Conservation (phyloP, 768 basidiomycete genomes). For the Dictyophora rubrovolvata region DNA sequence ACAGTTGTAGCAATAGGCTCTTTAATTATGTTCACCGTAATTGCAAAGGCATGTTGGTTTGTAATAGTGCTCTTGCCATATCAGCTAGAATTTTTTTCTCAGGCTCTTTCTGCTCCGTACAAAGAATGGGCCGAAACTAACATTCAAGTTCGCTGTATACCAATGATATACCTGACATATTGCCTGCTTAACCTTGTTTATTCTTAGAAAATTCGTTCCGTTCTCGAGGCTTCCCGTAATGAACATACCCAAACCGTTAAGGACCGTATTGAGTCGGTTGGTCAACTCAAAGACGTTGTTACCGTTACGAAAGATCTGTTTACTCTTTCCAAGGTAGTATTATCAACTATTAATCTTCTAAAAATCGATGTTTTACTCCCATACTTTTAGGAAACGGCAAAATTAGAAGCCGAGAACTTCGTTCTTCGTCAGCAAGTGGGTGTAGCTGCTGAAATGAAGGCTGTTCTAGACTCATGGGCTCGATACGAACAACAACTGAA, state of each 20-base stretch:
- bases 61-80: constrained; percentile 8
- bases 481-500: constrained; percentile 94
- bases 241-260: constrained; percentile 92
- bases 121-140: constrained; percentile 85
- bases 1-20: constrained; percentile 80
- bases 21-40: constrained; percentile 69
- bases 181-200: background rate
- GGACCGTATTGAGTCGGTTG: constrained; percentile 84
- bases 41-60: constrained; percentile 56
- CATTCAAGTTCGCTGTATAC: constrained; percentile 35
- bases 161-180: constrained; percentile 14
- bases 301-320: constrained; percentile 86
- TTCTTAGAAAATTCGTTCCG: constrained; percentile 53
- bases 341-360: background rate
- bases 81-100: constrained; percentile 12
- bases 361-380: background rate
- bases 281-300: constrained; percentile 93
- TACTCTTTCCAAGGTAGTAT: constrained; percentile 74
- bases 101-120: constrained; percentile 82
- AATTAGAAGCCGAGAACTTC: constrained; percentile 83
- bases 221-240: constrained; percentile 71
- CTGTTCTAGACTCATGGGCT: constrained; percentile 96
- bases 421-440: constrained; percentile 82
- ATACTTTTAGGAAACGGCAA: constrained; percentile 71
- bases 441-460: constrained; percentile 81